Evolutionary conservation across 129 eudicot genomes (phyloP), one percentile per base, ranked within the genome.

Genomic region (Flaveria linearis): DNA sequence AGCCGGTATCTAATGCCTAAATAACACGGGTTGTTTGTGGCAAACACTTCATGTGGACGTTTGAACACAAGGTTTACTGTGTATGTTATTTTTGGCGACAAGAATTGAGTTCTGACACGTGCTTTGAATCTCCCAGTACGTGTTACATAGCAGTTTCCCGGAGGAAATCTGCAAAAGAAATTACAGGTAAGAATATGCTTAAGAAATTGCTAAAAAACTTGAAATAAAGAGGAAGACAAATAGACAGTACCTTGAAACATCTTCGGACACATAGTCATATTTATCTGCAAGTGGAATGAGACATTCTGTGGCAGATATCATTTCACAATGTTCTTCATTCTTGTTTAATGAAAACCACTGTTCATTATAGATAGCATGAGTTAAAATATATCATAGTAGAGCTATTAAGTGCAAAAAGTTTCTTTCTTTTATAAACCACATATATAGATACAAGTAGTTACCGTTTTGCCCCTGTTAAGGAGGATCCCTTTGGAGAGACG

Each of bases 401-500:
- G 8, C 15, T 15, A 50, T 13, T 20, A 50, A 50, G 17, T 50
- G 56, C 56, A 50, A 50, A 50, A 20, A 50, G 3, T 50, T 15
- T 50, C 56, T 3, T 50, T 50, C 7, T 15, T 50, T 50, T 2
- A 22, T 20, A 20, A 20, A 22, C 64, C 36, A 2, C 7, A 20
- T 53, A 5, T 53, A 55, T 8, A 17, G 10, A 17, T 2, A 55
- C 7, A 6, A 9, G 25, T 55, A 17, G 65, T 69, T 78, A 78
- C 82, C 82, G 39, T 42, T 11, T 78, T 58, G 63, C 26, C 70
- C 9, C 20, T 17, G 1, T 57, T 10, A 36, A 68, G 68, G 62
- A 41, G 49, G 50, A 56, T 12, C 36, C 76, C 75, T 56, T 77
- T 69, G 28, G 60, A 69, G 69, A 69, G 70, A 57, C 49, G 9